Conservation (phyloP, 2,329 filamentous ascomycete species). For the Chaetomiaceae sp. region DNA sequence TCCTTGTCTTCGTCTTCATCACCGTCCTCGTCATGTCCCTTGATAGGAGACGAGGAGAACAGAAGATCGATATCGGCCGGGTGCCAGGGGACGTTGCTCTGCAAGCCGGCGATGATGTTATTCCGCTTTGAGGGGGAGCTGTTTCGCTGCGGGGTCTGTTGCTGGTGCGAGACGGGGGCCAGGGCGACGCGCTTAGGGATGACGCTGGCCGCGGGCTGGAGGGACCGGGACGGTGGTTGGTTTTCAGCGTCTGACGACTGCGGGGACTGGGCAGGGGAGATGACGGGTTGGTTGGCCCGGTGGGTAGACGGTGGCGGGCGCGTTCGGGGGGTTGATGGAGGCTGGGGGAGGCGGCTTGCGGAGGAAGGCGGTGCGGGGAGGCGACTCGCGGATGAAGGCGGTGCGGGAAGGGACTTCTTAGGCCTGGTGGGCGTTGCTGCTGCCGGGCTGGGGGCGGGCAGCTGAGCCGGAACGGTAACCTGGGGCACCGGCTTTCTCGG, state of each 20-base stretch:
- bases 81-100: slow-evolving; percentile 63
- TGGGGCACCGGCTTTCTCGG: slow-evolving; percentile 12
- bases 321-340: slow-evolving; percentile 41
- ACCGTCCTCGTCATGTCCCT: not conserved
- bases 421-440: slow-evolving; percentile 19
- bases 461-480: not conserved
- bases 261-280: slow-evolving; percentile 63
- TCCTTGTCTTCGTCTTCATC: slow-evolving; percentile 45
- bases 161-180: slow-evolving; percentile 34
- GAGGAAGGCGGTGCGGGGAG: slow-evolving; percentile 30
- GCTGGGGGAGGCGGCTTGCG: slow-evolving; percentile 17
- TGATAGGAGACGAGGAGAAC: slow-evolving; percentile 42
- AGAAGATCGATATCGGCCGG: slow-evolving; percentile 71
- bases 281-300: slow-evolving; percentile 48
- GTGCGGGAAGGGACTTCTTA: slow-evolving; percentile 31
- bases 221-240: slow-evolving; percentile 67
- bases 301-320: slow-evolving; percentile 40
- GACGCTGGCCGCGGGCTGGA: slow-evolving; percentile 35
- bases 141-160: slow-evolving; percentile 41
- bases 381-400: slow-evolving; percentile 23
- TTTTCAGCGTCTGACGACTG: slow-evolving; percentile 81
- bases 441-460: not conserved
- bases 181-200: slow-evolving; percentile 44
- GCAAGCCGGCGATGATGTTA: slow-evolving; percentile 46
- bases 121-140: slow-evolving; percentile 61